Conservation (phyloP, 495 filamentous ascomycete genomes). For the Durotheca rogersii region DNA sequence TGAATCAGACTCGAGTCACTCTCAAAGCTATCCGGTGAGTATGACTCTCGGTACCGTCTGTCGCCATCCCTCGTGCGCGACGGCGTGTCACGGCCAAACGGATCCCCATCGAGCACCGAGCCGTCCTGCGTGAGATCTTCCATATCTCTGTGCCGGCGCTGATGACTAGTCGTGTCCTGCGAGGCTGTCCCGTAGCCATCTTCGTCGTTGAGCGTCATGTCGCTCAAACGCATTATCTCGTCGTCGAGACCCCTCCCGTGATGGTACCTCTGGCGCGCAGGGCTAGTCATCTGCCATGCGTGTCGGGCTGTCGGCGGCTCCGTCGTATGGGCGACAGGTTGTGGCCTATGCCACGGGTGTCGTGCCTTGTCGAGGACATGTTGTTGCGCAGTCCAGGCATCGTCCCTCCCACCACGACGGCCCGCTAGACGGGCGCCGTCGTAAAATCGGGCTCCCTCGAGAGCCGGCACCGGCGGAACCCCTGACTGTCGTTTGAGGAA, state of each 20-base stretch:
- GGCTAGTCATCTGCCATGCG: neutral
- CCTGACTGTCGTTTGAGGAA: neutral
- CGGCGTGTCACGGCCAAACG: slow-evolving; percentile 10
- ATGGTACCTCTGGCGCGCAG: neutral
- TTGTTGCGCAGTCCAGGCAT: slow-evolving; percentile 12
- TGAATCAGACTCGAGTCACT: slow-evolving; percentile 7
- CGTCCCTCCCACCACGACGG: slow-evolving; percentile 4
- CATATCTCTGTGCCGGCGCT: slow-evolving; percentile 11
- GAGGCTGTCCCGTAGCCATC: slow-evolving; percentile 5
- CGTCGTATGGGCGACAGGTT: slow-evolving; percentile 1
- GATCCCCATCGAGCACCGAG: slow-evolving; percentile 22
- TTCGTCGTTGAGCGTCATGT: slow-evolving; percentile 22
- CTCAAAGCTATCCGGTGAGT: slow-evolving; percentile 12
- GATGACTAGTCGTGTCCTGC: neutral
- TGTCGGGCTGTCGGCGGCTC: neutral
- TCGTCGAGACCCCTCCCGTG: slow-evolving; percentile 1
- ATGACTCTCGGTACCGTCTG: slow-evolving; percentile 10
- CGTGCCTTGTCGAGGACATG: slow-evolving; percentile 2
- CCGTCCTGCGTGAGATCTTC: slow-evolving; percentile 14
- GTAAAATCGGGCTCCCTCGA: slow-evolving; percentile 13
- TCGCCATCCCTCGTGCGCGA: neutral
- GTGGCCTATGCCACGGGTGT: slow-evolving; percentile 6
- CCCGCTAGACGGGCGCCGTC: slow-evolving; percentile 25
- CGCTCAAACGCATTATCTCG: slow-evolving; percentile 3
- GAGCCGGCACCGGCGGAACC: neutral